A percentile compares a stretch with the other conserved stretches of the same genome.
These are phyloP conservation scores for Cordyceps cicadae DNA, from an alignment of 2,329 filamentous ascomycete genomes.

Conservation along the genomic window DNA sequence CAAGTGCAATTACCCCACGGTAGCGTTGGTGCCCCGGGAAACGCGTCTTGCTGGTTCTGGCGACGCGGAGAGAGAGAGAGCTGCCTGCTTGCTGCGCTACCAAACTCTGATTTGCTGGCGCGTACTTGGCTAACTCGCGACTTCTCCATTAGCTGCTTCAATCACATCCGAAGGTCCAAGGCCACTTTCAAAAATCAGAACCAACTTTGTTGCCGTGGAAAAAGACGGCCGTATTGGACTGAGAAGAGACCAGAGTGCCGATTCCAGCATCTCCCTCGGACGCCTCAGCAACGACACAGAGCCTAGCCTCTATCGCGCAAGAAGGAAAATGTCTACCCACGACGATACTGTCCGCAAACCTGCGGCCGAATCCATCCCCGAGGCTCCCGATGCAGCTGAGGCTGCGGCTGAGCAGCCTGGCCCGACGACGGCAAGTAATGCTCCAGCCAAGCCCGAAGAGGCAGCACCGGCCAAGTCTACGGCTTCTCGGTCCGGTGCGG, in stretches of 20 bases:
- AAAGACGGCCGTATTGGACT: conserved; percentile 52
- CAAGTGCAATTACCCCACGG: background rate
- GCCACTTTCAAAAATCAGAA: conserved; percentile 66
- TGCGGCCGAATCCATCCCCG: conserved; percentile 7
- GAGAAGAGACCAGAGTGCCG: conserved; percentile 31
- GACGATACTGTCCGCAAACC: conserved; percentile 17
- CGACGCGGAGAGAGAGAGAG: background rate
- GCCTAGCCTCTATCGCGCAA: conserved; percentile 30
- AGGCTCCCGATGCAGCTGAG: background rate
- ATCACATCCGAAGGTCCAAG: conserved; percentile 44
- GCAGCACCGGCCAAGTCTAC: conserved; percentile 8
- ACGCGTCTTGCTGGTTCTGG: background rate
- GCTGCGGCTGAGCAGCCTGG: conserved; percentile 8
- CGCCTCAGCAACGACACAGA: conserved; percentile 29
- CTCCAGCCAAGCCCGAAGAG: conserved; percentile 19
- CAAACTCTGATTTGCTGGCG: background rate
- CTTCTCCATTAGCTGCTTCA: background rate
- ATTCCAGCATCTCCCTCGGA: conserved; percentile 30
- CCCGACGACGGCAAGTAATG: conserved; percentile 16
- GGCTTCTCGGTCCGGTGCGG: conserved; percentile 17
- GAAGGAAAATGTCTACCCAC: conserved; percentile 20
- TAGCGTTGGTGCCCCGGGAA: background rate
- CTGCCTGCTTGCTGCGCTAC: conserved; percentile 4
- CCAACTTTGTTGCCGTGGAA: conserved; percentile 67
- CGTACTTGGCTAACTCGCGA: background rate